Evolutionary conservation across 495 filamentous ascomycete species (phyloP).

Genomic region (Aspergillus diversus): DNA sequence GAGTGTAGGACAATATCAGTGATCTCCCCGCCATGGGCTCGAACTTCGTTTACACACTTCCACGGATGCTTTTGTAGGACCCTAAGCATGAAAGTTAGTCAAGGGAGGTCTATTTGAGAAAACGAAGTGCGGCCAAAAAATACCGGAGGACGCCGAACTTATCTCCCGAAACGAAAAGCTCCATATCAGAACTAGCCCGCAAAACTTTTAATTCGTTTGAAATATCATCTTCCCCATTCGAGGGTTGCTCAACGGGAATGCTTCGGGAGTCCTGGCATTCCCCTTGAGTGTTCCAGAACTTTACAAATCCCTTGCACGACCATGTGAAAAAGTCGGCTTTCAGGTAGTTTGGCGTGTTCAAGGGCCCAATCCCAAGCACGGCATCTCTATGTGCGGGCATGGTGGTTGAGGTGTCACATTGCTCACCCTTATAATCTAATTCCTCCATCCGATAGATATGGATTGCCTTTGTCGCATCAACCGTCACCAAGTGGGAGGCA

Average conservation of each 20-base stretch:
- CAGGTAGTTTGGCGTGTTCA: constrained; percentile 58
- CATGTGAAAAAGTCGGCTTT: constrained; percentile 83
- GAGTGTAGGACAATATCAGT: constrained; percentile 72
- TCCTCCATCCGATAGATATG: constrained; percentile 56
- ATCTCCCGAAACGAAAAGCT: constrained; percentile 79
- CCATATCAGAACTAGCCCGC: constrained; percentile 59
- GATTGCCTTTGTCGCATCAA: constrained; percentile 75
- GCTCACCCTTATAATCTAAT: constrained; percentile 36
- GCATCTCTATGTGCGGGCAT: constrained; percentile 76
- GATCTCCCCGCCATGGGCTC: constrained; percentile 86
- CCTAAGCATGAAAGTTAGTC: constrained; percentile 33
- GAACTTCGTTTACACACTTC: constrained; percentile 63
- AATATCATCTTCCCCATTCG: constrained; percentile 58
- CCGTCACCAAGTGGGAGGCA: constrained; percentile 68
- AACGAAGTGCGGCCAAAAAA: constrained; percentile 17
- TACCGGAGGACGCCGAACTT: constrained; percentile 80
- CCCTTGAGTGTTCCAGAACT: constrained; percentile 81
- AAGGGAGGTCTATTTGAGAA: constrained; percentile 17
- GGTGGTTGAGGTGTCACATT: constrained; percentile 29
- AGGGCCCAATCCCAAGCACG: constrained; percentile 71
- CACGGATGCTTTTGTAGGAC: constrained; percentile 51
- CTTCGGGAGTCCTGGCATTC: constrained; percentile 62
- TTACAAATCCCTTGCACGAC: constrained; percentile 75
- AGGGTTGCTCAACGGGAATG: constrained; percentile 69
- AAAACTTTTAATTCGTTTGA: constrained; percentile 79